Evolutionary conservation across 192 early-diverging fungal species (phyloP).

Genomic region (Coemansia sp.): DNA sequence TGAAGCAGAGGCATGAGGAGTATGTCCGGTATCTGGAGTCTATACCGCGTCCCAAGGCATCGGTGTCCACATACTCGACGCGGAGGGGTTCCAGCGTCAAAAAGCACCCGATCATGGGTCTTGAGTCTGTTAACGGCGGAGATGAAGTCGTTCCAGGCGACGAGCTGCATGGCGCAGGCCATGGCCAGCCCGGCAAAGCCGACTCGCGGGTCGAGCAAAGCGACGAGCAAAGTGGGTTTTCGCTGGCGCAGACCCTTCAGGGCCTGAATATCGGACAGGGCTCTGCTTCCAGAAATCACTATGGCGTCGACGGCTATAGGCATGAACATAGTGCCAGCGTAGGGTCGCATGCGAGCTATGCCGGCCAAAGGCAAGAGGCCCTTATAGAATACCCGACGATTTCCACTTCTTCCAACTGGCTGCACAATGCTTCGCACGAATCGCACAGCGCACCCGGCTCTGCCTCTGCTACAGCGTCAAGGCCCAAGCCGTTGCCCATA

Average conservation of each 20-base stretch:
- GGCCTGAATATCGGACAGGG: conserved; percentile 17
- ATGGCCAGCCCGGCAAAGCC: background rate
- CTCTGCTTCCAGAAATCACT: background rate
- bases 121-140: background rate
- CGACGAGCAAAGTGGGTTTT: conserved; percentile 30
- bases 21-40: conserved; percentile 47
- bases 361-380: conserved; percentile 1
- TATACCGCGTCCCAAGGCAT: conserved; percentile 24
- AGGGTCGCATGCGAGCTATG: background rate
- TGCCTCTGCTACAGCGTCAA: background rate
- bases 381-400: conserved; percentile 24
- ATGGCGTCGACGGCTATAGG: background rate
- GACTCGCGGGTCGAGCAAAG: background rate
- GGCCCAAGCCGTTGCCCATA: background rate
- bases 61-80: conserved; percentile 35
- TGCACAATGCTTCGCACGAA: background rate
- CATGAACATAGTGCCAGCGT: background rate
- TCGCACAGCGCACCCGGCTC: background rate
- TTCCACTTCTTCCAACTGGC: background rate
- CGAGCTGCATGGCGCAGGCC: background rate
- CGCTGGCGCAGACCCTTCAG: conserved; percentile 33
- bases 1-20: conserved; percentile 56
- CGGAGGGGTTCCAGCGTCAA: conserved; percentile 11
- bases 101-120: conserved; percentile 9
- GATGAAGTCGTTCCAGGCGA: too few species aligned